Percentiles rank a stretch among this genome's conserved stretches.
Conservation (phyloP, 768 basidiomycete genomes). For the Gloeostereum incarnatum region DNA sequence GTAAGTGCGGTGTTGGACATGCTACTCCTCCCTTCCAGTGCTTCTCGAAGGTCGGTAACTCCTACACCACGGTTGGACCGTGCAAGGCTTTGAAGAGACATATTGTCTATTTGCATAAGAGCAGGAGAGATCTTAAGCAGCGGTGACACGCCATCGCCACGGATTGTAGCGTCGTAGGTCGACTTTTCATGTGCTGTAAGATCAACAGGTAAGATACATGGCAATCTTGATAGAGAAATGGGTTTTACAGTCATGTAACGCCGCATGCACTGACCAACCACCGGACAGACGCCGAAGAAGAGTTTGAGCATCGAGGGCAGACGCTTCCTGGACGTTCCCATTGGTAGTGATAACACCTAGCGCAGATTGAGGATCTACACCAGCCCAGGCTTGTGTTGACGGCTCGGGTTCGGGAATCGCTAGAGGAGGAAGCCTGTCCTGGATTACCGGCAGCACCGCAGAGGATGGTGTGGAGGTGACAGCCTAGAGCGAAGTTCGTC, state of each 20-base stretch:
- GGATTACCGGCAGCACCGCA: slow-evolving; percentile 24
- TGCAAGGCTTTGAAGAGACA: slow-evolving; percentile 78
- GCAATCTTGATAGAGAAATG: not conserved
- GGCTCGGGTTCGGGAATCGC: too few species aligned
- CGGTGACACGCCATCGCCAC: slow-evolving; percentile 64
- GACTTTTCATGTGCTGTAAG: slow-evolving; percentile 45
- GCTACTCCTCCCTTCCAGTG: slow-evolving; percentile 77
- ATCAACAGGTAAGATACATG: slow-evolving; percentile 3
- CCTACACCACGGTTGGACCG: slow-evolving; percentile 76
- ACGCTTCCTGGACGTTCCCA: slow-evolving; percentile 48
- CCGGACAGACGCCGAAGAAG: slow-evolving; percentile 44
- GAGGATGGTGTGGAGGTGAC: slow-evolving; percentile 30
- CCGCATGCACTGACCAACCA: slow-evolving; percentile 68
- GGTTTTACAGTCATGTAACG: slow-evolving; percentile 66
- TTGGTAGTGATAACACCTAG: slow-evolving; percentile 47
- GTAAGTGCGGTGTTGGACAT: slow-evolving; percentile 70
- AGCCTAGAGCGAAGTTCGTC: slow-evolving; percentile 24
- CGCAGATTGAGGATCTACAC: slow-evolving; percentile 44
- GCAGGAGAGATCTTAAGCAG: slow-evolving; percentile 76
- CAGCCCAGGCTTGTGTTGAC: slow-evolving; percentile 21
- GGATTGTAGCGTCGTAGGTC: slow-evolving; percentile 41
- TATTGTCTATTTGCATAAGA: slow-evolving; percentile 86
- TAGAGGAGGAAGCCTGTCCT: too few species aligned
- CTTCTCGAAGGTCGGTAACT: slow-evolving; percentile 82
- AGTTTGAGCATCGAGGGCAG: slow-evolving; percentile 49